These are phyloP conservation scores for Bipolaris oryzae DNA, from an alignment of 2,329 filamentous ascomycete species.

Conservation along the genomic window DNA sequence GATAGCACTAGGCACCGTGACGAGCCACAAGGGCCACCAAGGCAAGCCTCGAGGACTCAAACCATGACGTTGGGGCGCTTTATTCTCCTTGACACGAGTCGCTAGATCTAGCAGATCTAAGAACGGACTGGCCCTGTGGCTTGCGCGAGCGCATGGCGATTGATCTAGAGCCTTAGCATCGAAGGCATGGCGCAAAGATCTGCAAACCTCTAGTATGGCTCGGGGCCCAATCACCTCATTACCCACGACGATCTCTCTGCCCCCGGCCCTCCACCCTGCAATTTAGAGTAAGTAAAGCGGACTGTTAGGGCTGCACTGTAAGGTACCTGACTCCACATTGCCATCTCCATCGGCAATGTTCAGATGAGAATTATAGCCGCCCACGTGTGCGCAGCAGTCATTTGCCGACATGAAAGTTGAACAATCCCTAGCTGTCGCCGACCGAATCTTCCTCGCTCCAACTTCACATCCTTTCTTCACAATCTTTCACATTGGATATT, in stretches of 20 bases:
- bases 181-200: not conserved
- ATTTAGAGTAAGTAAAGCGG: slow-evolving; percentile 7
- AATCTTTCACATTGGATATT: slow-evolving; percentile 2
- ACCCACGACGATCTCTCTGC: slow-evolving; percentile 2
- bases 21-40: slow-evolving; percentile 1
- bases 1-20: slow-evolving; percentile 1
- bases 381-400: not conserved
- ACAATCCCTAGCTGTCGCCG: not conserved
- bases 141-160: slow-evolving; percentile 6
- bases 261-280: not conserved
- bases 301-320: slow-evolving; percentile 1
- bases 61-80: not conserved
- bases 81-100: slow-evolving; percentile 7
- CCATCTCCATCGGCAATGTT: slow-evolving; percentile 4
- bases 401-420: slow-evolving; percentile 4
- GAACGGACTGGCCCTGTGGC: slow-evolving; percentile 7
- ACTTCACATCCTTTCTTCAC: slow-evolving; percentile 4
- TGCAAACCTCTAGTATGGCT: not conserved
- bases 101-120: slow-evolving; percentile 5
- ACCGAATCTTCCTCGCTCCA: not conserved
- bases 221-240: not conserved
- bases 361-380: slow-evolving; percentile 2
- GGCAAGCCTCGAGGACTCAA: not conserved
- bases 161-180: slow-evolving; percentile 5
- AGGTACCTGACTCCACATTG: slow-evolving; percentile 4